These are phyloP conservation scores for Lentinus tigrinus DNA, from an alignment of 768 basidiomycete species.

Conservation along the genomic window DNA sequence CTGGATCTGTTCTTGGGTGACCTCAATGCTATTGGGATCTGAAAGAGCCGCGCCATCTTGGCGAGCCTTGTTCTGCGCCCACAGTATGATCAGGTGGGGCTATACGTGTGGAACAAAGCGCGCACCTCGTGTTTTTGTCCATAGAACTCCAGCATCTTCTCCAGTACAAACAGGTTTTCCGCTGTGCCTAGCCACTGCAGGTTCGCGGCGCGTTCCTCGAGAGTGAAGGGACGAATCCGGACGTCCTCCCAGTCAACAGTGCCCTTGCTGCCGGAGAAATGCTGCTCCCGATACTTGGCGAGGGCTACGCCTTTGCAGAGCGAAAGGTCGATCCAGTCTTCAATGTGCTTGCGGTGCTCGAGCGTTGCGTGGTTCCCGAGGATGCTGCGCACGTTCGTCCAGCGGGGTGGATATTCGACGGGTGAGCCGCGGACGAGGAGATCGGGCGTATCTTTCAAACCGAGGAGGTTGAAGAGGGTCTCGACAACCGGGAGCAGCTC, in stretches of 20 bases:
- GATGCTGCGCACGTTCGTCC: neutral
- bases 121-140: slow-evolving; percentile 4
- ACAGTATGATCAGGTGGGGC: too few species aligned
- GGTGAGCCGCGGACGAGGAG: neutral
- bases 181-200: neutral
- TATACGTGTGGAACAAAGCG: too few species aligned
- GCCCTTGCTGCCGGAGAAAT: slow-evolving; percentile 1
- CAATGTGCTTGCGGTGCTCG: neutral
- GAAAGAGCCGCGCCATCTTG: too few species aligned
- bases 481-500: too few species aligned
- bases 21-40: neutral
- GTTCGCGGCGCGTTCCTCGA: slow-evolving; percentile 8
- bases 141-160: slow-evolving; percentile 3
- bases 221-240: slow-evolving; percentile 11
- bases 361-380: neutral
- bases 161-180: slow-evolving; percentile 6
- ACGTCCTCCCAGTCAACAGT: slow-evolving; percentile 10
- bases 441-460: too few species aligned
- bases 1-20: neutral
- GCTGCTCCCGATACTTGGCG: neutral
- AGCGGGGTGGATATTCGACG: neutral
- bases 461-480: too few species aligned
- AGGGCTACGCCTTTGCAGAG: neutral
- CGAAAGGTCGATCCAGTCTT: neutral
- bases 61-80: too few species aligned